A percentile compares a stretch with the other conserved stretches of the same genome.
Evolutionary conservation across 2,329 filamentous ascomycete species (phyloP).

Genomic region (Pseudomassariella vexata): DNA sequence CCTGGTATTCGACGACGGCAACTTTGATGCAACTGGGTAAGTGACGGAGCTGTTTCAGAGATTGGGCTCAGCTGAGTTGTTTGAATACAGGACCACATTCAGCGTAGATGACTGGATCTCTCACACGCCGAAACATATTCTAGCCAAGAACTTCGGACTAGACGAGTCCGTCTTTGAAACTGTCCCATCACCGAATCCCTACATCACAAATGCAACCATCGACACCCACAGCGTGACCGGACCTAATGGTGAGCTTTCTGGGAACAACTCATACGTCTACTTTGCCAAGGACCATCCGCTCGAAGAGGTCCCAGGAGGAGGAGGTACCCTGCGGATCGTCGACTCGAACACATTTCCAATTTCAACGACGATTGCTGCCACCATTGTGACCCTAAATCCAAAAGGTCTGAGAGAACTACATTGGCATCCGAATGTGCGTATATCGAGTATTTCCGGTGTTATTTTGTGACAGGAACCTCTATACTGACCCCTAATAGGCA

Average conservation of each 20-base stretch:
- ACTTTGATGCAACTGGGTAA: slow-evolving; percentile 58
- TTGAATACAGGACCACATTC: slow-evolving; percentile 54
- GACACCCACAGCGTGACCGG: slow-evolving; percentile 39
- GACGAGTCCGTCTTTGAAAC: slow-evolving; percentile 52
- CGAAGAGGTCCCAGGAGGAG: slow-evolving; percentile 53
- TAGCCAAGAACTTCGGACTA: slow-evolving; percentile 66
- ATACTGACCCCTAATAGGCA: slow-evolving; percentile 32
- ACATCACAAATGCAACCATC: slow-evolving; percentile 54
- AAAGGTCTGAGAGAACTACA: slow-evolving; percentile 60
- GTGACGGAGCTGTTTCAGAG: too few species aligned
- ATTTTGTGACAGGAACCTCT: background rate
- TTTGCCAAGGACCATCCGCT: slow-evolving; percentile 49
- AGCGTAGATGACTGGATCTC: slow-evolving; percentile 66
- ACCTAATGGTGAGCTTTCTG: slow-evolving; percentile 41
- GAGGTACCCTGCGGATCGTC: slow-evolving; percentile 58
- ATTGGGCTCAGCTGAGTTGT: too few species aligned
- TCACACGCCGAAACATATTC: slow-evolving; percentile 56
- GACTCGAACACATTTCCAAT: slow-evolving; percentile 64
- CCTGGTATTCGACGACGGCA: slow-evolving; percentile 59
- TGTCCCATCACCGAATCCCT: slow-evolving; percentile 52
- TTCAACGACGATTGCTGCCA: slow-evolving; percentile 59
- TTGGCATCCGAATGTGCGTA: slow-evolving; percentile 61
- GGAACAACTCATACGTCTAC: slow-evolving; percentile 58
- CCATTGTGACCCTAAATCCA: slow-evolving; percentile 58
- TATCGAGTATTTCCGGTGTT: background rate